Conservation (phyloP, 1,139 yeast species). For the Magnusiomyces suaveolens region DNA sequence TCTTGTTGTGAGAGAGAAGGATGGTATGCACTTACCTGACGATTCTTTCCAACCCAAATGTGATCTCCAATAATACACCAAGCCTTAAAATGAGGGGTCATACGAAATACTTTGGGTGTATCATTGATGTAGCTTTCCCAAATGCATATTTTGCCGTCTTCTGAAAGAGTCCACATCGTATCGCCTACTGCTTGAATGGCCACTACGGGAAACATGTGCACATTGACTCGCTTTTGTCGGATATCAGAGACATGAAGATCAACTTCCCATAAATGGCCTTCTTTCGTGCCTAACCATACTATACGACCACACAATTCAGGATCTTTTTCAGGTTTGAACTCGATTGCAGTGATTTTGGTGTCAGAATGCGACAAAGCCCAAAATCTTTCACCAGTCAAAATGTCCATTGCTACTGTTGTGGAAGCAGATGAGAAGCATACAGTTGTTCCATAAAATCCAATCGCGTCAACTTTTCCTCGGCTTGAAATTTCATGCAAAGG, state of each 20-base stretch:
- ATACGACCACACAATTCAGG: constrained; percentile 17
- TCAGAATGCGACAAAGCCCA: constrained; percentile 25
- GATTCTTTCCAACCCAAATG: constrained; percentile 33
- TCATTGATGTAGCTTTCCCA: constrained; percentile 28
- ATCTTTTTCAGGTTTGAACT: constrained; percentile 18
- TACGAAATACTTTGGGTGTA: constrained; percentile 28
- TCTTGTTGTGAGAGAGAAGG: constrained; percentile 23
- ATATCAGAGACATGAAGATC: constrained; percentile 17
- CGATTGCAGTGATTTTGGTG: constrained; percentile 25
- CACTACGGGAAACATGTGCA: constrained; percentile 27
- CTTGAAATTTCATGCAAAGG: constrained; percentile 23
- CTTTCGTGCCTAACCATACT: constrained; percentile 34
- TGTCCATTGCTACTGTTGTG: constrained; percentile 23
- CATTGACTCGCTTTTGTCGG: constrained; percentile 23
- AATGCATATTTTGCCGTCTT: constrained; percentile 33
- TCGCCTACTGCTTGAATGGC: constrained; percentile 23
- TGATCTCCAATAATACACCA: constrained; percentile 21
- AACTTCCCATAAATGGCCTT: constrained; percentile 31
- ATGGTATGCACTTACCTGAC: constrained; percentile 29
- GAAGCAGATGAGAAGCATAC: constrained; percentile 22
- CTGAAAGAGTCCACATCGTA: constrained; percentile 33
- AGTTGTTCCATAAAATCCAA: constrained; percentile 24
- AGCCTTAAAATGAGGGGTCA: constrained; percentile 27
- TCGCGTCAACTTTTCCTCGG: constrained; percentile 24
- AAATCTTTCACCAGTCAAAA: constrained; percentile 23